These are phyloP conservation scores for Thielaviopsis populi DNA, from an alignment of 2,329 filamentous ascomycete genomes.

Conservation along the genomic window DNA sequence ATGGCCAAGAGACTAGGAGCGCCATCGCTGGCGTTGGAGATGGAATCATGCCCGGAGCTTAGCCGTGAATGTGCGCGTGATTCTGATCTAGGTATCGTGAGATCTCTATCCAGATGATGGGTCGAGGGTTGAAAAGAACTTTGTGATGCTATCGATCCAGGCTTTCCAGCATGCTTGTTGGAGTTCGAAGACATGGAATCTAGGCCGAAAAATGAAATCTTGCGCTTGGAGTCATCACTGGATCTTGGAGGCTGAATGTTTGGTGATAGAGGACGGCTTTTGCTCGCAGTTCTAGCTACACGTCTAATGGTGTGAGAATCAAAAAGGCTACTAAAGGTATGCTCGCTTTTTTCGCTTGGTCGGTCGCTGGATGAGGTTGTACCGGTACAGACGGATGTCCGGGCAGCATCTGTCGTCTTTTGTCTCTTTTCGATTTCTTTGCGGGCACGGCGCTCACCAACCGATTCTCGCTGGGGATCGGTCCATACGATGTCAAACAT, in stretches of 20 bases:
- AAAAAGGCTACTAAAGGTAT: slow-evolving; percentile 30
- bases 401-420: slow-evolving; percentile 21
- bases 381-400: slow-evolving; percentile 28
- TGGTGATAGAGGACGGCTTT: slow-evolving; percentile 17
- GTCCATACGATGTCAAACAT: slow-evolving; percentile 49
- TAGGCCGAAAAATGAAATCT: slow-evolving; percentile 11
- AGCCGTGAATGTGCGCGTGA: slow-evolving; percentile 4
- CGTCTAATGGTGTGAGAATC: slow-evolving; percentile 28
- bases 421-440: slow-evolving; percentile 30
- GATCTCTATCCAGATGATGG: slow-evolving; percentile 6
- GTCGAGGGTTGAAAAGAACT: slow-evolving; percentile 10
- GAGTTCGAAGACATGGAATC: slow-evolving; percentile 13
- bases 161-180: slow-evolving; percentile 6
- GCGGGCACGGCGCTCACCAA: slow-evolving; percentile 37
- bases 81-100: slow-evolving; percentile 5
- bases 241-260: slow-evolving; percentile 8
- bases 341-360: slow-evolving; percentile 20
- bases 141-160: slow-evolving; percentile 9
- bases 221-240: slow-evolving; percentile 1
- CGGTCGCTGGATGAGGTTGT: slow-evolving; percentile 24
- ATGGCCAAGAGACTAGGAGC: slow-evolving; percentile 8
- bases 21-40: slow-evolving; percentile 7
- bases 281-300: slow-evolving; percentile 19
- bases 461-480: slow-evolving; percentile 37
- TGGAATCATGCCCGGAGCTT: slow-evolving; percentile 8